phyloP scores from a whole-genome alignment of 2,329 filamentous ascomycete species.

The Colletotrichum camelliae region DNA sequence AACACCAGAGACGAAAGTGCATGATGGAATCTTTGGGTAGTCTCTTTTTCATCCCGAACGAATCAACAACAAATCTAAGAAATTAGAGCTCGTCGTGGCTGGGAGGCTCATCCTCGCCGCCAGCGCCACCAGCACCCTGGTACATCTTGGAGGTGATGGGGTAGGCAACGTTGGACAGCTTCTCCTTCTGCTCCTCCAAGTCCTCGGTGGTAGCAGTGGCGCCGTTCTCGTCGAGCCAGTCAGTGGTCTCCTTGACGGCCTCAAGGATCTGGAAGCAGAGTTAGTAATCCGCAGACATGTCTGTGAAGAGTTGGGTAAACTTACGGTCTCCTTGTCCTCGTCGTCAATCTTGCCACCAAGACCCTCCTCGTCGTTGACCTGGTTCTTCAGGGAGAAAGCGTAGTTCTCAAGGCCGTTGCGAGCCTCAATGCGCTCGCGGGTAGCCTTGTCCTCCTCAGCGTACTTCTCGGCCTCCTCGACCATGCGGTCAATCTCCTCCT shows the following conservation, averaged over 20 bases:
- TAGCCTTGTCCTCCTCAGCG: constrained; percentile 98
- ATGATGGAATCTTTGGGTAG: constrained; percentile 20
- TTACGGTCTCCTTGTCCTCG: constrained; percentile 95
- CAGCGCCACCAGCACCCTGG: constrained; percentile 66
- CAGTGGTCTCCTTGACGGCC: constrained; percentile 93
- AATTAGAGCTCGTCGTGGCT: constrained; percentile 81
- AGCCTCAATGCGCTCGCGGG: constrained; percentile 94
- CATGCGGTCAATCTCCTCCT: constrained; percentile 99
- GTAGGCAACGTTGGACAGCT: constrained; percentile 94
- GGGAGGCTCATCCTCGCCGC: constrained; percentile 70
- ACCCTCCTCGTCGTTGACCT: constrained; percentile 95
- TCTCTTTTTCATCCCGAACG: constrained; percentile 22
- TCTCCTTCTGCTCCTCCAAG: constrained; percentile 99
- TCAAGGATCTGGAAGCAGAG: constrained; percentile 70
- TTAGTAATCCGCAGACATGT: neutral
- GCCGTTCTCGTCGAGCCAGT: constrained; percentile 97
- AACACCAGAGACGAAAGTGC: constrained; percentile 22
- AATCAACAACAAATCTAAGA: constrained; percentile 24
- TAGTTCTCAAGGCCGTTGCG: constrained; percentile 99
- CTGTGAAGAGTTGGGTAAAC: constrained; percentile 38
- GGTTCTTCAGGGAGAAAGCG: constrained; percentile 98
- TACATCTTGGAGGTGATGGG: constrained; percentile 99
- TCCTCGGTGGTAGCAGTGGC: constrained; percentile 86
- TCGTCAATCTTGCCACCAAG: constrained; percentile 98
- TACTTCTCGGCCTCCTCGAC: constrained; percentile 98